Evolutionary conservation across 2,329 filamentous ascomycete genomes (phyloP).

Genomic region (Xylariaceae sp.): DNA sequence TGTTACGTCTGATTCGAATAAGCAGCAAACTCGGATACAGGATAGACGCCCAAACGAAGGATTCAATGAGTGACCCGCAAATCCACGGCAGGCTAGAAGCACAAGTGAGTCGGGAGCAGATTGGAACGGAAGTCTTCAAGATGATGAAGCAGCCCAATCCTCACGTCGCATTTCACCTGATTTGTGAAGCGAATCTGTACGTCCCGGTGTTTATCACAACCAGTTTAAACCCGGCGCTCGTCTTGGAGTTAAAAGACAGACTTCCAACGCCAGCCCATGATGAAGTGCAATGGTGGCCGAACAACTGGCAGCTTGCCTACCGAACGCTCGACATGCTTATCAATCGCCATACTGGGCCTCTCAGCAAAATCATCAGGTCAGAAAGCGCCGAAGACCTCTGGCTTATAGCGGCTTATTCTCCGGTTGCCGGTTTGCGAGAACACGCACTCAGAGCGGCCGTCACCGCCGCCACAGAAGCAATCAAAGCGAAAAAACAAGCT

Average conservation of each 20-base stretch:
- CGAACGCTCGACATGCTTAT: background rate
- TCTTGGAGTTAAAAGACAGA: background rate
- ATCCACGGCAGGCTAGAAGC: constrained; percentile 6
- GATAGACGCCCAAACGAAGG: background rate
- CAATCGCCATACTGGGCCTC: background rate
- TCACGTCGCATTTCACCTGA: constrained; percentile 8
- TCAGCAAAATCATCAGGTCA: background rate
- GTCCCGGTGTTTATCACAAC: constrained; percentile 2
- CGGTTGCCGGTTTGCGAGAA: constrained; percentile 6
- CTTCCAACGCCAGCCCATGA: background rate
- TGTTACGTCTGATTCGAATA: constrained; percentile 11
- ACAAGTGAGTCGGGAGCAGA: constrained; percentile 10
- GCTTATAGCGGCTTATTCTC: constrained; percentile 12
- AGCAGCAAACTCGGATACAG: background rate
- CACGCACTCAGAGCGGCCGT: constrained; percentile 2
- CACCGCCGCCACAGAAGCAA: constrained; percentile 3
- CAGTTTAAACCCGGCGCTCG: constrained; percentile 1
- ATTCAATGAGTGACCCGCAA: background rate
- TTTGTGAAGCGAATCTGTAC: constrained; percentile 10
- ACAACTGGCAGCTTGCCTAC: constrained; percentile 8
- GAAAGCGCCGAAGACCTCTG: constrained; percentile 7
- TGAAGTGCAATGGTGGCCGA: constrained; percentile 7
- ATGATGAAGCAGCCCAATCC: constrained; percentile 12
- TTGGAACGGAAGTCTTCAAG: constrained; percentile 10
- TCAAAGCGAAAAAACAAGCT: background rate